Evolutionary conservation across 2,329 filamentous ascomycete genomes (phyloP), one percentile per base, ranked within the genome.

Genomic region (Fusarium mexicanum): DNA sequence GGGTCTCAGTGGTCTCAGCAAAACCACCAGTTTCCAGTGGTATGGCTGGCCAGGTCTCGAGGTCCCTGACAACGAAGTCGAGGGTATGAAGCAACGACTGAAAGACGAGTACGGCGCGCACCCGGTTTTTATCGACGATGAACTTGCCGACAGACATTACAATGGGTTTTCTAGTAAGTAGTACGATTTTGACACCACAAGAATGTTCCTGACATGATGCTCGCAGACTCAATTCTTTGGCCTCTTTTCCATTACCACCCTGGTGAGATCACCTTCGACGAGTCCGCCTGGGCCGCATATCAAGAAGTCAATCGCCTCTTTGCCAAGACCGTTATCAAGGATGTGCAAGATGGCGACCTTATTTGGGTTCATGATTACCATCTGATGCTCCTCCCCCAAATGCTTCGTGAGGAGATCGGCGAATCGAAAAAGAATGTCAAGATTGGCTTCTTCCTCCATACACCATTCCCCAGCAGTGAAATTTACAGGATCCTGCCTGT

Each of bases 331-430:
- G 92, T 99, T 75, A 91, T 93, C 64, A 92, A 92, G 77, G 94
- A 98, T 78, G 94, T 98, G 17, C 90, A 95, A 82, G 96, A 98
- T 81, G 95, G 95, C 64, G 96, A 99, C 83, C 86, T 98, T 79
- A 93, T 99, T 79, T 99, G 96, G 96, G 94, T 99, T 11, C 96
- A 99, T 83, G 96, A 99, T 84, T 99, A 98, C 85, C 96, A 99
- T 83, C 87, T 98, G 71, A 98, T 98, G 95, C 91, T 99, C 26
- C 89, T 99, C 40, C 96, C 96, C 38, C 91, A 96, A 80, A 97
- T 98, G 95, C 89, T 99, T 67, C 94, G 96, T 71, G 93, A 97
- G 79, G 94, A 97, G 83, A 92, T 98, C 67, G 93, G 93, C 66
- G 84, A 91, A 72, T 89, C 87, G 70, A 94, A 93, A 85, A 94